phyloP scores from a whole-genome alignment of 1,284 basidiomycete species.

The Polyporus tsugae region DNA sequence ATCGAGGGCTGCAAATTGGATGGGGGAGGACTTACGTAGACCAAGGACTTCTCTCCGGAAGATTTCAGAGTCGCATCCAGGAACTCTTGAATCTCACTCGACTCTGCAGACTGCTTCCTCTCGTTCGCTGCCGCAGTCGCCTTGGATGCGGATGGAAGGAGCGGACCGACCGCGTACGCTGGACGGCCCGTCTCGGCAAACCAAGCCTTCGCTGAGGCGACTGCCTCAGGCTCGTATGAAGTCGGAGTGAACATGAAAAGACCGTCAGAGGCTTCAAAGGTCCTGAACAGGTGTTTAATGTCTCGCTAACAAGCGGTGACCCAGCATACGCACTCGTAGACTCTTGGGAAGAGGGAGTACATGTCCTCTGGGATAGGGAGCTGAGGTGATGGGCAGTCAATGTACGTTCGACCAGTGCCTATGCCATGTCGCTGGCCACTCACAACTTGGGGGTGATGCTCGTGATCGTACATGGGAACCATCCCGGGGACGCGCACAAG shows the following conservation, averaged over 20 bases:
- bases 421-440: not conserved
- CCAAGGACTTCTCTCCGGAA: slow-evolving; percentile 32
- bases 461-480: slow-evolving; percentile 38
- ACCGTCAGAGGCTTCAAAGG: slow-evolving; percentile 28
- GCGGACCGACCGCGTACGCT: slow-evolving; percentile 29
- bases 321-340: not conserved
- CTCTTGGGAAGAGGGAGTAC: slow-evolving; percentile 16
- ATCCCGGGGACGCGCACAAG: slow-evolving; percentile 33
- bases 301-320: slow-evolving; percentile 15
- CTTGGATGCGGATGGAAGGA: slow-evolving; percentile 24
- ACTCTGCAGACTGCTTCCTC: slow-evolving; percentile 25
- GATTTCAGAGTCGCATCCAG: slow-evolving; percentile 27
- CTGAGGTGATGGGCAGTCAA: not conserved
- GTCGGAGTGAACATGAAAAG: slow-evolving; percentile 31
- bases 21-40: slow-evolving; percentile 33
- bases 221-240: slow-evolving; percentile 31
- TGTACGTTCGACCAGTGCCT: not conserved
- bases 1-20: not conserved
- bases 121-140: slow-evolving; percentile 20
- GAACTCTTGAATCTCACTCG: slow-evolving; percentile 30
- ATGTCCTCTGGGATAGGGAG: slow-evolving; percentile 4
- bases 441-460: slow-evolving; percentile 35
- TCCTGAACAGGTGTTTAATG: slow-evolving; percentile 7
- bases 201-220: slow-evolving; percentile 27
- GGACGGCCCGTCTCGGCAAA: slow-evolving; percentile 28